A percentile compares a stretch with the other conserved stretches of the same genome.
Conservation (phyloP, 495 filamentous ascomycete species). For the Aspergillus ostianus region DNA sequence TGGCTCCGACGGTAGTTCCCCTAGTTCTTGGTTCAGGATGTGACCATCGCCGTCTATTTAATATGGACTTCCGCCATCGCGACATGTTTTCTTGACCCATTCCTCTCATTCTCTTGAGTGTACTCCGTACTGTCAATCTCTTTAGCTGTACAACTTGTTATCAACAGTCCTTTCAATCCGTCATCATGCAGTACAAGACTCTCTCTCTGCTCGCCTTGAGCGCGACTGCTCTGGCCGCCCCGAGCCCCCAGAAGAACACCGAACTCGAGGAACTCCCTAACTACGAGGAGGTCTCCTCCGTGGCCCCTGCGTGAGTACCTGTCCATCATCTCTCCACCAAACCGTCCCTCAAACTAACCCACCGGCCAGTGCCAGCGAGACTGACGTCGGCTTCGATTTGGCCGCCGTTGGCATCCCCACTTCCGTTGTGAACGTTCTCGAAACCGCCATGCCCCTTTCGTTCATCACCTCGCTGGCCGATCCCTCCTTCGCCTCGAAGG, state of each 20-base stretch:
- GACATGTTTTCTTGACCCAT: background rate
- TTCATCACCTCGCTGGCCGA: slow-evolving; percentile 6
- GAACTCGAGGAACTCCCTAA: background rate
- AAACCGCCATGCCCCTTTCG: slow-evolving; percentile 17
- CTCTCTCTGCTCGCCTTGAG: slow-evolving; percentile 17
- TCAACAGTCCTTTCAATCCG: background rate
- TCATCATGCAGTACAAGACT: slow-evolving; percentile 6
- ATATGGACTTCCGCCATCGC: background rate
- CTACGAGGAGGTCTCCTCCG: slow-evolving; percentile 1
- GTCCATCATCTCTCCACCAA: background rate
- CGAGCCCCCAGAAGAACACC: slow-evolving; percentile 9
- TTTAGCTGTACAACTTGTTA: background rate
- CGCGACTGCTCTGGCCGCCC: slow-evolving; percentile 15
- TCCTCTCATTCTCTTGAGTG: background rate
- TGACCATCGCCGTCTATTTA: background rate
- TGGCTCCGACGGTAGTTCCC: too few relatives aligned
- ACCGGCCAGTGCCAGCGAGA: slow-evolving; percentile 3
- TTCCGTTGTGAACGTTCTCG: slow-evolving; percentile 20
- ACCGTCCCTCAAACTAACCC: background rate
- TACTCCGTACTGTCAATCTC: background rate
- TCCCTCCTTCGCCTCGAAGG: slow-evolving; percentile 1
- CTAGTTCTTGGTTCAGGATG: too few relatives aligned
- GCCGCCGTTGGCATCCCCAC: slow-evolving; percentile 12
- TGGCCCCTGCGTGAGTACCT: slow-evolving; percentile 7
- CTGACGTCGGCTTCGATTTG: slow-evolving; percentile 4